phyloP scores from a whole-genome alignment of 176 grass and related monocot genomes.

The Musa troglodytarum region DNA sequence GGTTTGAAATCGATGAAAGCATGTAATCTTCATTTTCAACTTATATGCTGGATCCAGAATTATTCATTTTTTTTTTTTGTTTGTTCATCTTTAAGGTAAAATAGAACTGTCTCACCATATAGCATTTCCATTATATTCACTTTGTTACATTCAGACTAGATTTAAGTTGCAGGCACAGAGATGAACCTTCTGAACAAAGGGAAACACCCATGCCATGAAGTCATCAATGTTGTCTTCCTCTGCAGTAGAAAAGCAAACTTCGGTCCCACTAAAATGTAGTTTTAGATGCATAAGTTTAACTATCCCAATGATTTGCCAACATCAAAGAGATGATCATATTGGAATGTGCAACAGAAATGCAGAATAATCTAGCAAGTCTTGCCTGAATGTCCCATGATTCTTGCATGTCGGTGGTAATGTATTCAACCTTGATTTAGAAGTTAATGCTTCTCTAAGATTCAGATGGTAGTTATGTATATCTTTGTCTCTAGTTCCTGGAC shows the following conservation, averaged over 20 bases:
- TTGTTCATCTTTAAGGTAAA: neutral
- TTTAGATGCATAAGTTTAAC: slow-evolving; percentile 6
- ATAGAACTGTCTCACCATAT: neutral
- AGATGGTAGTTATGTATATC: slow-evolving; percentile 39
- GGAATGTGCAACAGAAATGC: neutral
- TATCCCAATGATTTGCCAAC: neutral
- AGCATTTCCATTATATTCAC: neutral
- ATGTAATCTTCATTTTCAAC: neutral
- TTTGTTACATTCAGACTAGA: neutral
- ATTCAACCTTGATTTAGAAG: slow-evolving; percentile 45
- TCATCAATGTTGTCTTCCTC: slow-evolving; percentile 38
- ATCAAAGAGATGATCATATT: slow-evolving; percentile 17
- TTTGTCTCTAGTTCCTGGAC: slow-evolving; percentile 43
- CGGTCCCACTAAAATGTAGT: slow-evolving; percentile 50
- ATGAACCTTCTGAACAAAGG: slow-evolving; percentile 43
- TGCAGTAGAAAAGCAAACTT: slow-evolving; percentile 48
- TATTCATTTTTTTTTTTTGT: neutral
- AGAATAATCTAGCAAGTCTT: slow-evolving; percentile 9
- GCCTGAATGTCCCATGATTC: slow-evolving; percentile 54
- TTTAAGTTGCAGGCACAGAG: neutral
- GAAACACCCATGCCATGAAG: slow-evolving; percentile 46
- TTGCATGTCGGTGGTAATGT: slow-evolving; percentile 47
- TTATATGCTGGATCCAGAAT: neutral
- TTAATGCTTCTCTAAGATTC: slow-evolving; percentile 45
- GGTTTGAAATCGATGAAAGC: neutral